Percentiles rank a stretch among this genome's conserved stretches.
Evolutionary conservation across 495 filamentous ascomycete genomes (phyloP).

Genomic region (Extremus antarcticus): DNA sequence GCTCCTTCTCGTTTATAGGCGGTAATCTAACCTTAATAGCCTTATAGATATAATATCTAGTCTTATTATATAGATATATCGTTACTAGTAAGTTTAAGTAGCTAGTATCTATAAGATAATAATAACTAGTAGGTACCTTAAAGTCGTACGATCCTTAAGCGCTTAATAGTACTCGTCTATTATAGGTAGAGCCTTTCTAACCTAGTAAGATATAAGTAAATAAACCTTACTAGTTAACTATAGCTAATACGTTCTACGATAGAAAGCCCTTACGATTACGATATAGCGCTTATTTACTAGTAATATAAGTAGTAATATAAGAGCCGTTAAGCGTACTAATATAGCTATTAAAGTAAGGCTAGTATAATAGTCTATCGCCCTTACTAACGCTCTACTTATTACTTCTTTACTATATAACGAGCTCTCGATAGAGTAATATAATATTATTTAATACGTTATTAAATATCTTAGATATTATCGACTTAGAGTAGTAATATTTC

Average conservation of each 20-base stretch:
- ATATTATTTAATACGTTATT: neutral
- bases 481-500: no score
- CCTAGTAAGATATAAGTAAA: neutral
- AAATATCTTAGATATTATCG: neutral
- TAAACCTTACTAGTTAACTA: neutral
- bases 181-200: neutral
- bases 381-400: neutral
- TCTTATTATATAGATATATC: neutral
- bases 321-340: no score
- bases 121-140: neutral
- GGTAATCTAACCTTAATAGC: neutral
- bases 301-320: no score
- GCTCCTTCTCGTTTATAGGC: neutral
- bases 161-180: neutral
- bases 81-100: neutral
- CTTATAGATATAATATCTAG: neutral
- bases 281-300: slow-evolving; percentile 1
- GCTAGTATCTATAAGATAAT: neutral
- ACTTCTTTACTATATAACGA: neutral
- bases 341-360: no score
- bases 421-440: neutral
- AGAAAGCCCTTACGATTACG: neutral
- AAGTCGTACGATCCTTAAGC: no score
- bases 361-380: no score
- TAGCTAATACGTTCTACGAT: slow-evolving; percentile 1